Evolutionary conservation across 2,329 filamentous ascomycete species (phyloP), one percentile per base, ranked within the genome.

Genomic region (Stagonosporopsis chrysanthemi): DNA sequence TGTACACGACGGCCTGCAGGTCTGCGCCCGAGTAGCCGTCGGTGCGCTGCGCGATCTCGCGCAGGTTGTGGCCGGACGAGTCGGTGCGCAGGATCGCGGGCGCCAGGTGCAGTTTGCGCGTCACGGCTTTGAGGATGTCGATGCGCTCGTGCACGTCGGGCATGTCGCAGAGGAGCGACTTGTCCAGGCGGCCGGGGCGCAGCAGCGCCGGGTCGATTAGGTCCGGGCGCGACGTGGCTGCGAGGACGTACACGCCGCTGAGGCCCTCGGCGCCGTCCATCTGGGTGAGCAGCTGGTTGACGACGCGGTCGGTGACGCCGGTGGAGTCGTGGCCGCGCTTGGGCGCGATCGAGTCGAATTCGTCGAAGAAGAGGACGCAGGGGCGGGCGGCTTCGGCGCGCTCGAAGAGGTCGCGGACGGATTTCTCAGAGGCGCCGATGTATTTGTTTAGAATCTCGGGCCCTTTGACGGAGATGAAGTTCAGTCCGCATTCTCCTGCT

Each of bases 391-490:
- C 94, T 71, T 89, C 88, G 0, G 95, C 95, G 39, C 95, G 87
- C 73, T 97, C 94, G 70, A 99, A 99, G 1, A 99, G 82, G 75
- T 99, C 95, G 39, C 96, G 88, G 6, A 99, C 93, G 59, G 88
- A 92, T 82, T 99, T 99, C 72, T 99, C 95, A 26, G 91, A 96
- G 0, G 95, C 95, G 71, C 95, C 95, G 57, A 99, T 99, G 76
- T 99, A 99, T 79, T 99, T 99, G 82, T 99, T 99, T 52, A 99
- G 80, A 57, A 99, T 98, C 76, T 99, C 96, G 0, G 95, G 95
- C 0, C 95, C 95, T 79, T 99, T 99, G 71, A 99, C 95, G 38
- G 89, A 93, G 77, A 99, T 99, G 78, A 99, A 99, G 77, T 99
- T 99, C 59, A 99, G 87, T 0, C 94, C 94, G 71, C 94, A 98